Percentiles rank a stretch among this genome's conserved stretches.
These are phyloP conservation scores for Talaromyces islandicus DNA, from an alignment of 2,329 filamentous ascomycete species.

Conservation along the genomic window DNA sequence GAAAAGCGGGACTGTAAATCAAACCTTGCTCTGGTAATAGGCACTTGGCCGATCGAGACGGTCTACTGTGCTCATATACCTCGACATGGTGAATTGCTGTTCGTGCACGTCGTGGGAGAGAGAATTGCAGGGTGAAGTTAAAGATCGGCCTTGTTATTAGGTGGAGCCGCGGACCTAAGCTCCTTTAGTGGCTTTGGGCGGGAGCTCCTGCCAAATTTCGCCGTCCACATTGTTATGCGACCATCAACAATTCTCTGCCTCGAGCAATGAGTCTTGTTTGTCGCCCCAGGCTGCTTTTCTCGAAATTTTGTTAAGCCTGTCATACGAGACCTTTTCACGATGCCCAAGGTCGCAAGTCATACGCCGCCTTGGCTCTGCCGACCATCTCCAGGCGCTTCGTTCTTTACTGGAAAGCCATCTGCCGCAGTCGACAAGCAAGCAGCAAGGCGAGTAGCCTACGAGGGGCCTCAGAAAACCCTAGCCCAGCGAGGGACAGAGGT, in stretches of 20 bases:
- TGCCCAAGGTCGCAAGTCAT: constrained; percentile 82
- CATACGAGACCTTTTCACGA: constrained; percentile 34
- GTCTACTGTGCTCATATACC: constrained; percentile 62
- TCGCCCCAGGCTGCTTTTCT: background rate
- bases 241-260: background rate
- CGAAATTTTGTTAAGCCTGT: background rate
- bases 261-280: background rate
- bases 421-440: constrained; percentile 25
- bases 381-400: constrained; percentile 67
- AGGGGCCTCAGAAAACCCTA: constrained; percentile 56
- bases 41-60: constrained; percentile 90
- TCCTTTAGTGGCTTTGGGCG: constrained; percentile 8
- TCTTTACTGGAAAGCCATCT: constrained; percentile 59
- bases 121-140: background rate
- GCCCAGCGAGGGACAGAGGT: constrained; percentile 79
- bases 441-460: constrained; percentile 21
- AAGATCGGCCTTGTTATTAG: background rate
- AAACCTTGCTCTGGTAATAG: constrained; percentile 80
- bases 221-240: background rate
- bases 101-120: background rate
- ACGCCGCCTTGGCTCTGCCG: constrained; percentile 82
- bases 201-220: constrained; percentile 3
- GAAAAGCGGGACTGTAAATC: constrained; percentile 13
- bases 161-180: background rate
- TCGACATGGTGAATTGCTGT: constrained; percentile 19